phyloP scores from a whole-genome alignment of 768 basidiomycete genomes.

The Saitozyma podzolica region DNA sequence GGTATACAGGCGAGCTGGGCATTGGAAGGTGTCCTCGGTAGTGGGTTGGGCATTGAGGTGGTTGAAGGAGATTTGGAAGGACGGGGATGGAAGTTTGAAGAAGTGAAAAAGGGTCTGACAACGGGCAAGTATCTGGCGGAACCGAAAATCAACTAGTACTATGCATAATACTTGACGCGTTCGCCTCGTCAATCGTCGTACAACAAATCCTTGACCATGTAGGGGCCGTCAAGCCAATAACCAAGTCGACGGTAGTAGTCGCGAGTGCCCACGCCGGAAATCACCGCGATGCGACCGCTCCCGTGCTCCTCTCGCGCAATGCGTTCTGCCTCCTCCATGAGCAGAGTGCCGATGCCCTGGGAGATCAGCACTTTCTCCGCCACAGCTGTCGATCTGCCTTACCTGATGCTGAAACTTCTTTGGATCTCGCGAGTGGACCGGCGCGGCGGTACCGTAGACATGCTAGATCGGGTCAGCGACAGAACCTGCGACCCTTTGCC shows the following conservation, averaged over 20 bases:
- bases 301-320: constrained; percentile 97
- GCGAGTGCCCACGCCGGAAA: constrained; percentile 93
- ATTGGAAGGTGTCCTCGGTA: constrained; percentile 45
- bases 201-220: constrained; percentile 78
- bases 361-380: not conserved
- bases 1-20: constrained; percentile 50
- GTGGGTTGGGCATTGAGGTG: constrained; percentile 50
- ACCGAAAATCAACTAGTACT: constrained; percentile 7
- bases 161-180: not conserved
- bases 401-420: constrained; percentile 97
- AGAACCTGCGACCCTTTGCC: constrained; percentile 2
- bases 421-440: constrained; percentile 94
- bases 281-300: constrained; percentile 93
- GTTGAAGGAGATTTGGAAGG: constrained; percentile 29
- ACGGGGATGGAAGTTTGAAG: constrained; percentile 30
- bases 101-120: constrained; percentile 43
- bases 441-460: constrained; percentile 96
- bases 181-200: constrained; percentile 5
- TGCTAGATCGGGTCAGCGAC: constrained; percentile 19
- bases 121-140: constrained; percentile 51
- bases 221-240: constrained; percentile 92
- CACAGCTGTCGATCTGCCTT: constrained; percentile 21
- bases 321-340: constrained; percentile 99
- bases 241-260: constrained; percentile 95
- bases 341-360: constrained; percentile 82